Conservation (phyloP, 495 filamentous ascomycete species). For the Cercophora scortea region DNA sequence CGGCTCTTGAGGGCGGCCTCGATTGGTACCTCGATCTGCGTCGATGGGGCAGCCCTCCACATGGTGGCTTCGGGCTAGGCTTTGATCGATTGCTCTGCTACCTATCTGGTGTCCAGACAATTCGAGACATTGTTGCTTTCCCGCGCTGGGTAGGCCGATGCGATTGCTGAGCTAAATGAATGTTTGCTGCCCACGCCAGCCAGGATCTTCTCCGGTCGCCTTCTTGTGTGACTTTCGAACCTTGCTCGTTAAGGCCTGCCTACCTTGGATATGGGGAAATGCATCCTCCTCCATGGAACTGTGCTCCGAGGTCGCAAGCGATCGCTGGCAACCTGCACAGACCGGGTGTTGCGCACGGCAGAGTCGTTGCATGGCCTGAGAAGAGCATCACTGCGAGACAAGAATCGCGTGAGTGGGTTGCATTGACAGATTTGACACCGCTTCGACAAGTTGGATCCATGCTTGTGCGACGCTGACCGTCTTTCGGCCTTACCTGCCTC, state of each 20-base stretch:
- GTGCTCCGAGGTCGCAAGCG: too few relatives aligned
- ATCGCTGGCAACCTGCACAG: too few relatives aligned
- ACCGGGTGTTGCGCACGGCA: not conserved
- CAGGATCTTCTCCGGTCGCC: conserved; percentile 5
- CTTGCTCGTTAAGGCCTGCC: conserved; percentile 33
- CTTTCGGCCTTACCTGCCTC: conserved; percentile 18
- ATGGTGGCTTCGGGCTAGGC: conserved; percentile 91
- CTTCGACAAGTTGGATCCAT: conserved; percentile 1
- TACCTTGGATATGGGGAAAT: conserved; percentile 20
- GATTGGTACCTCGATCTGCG: conserved; percentile 95
- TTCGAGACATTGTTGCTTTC: conserved; percentile 83
- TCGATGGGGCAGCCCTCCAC: conserved; percentile 88
- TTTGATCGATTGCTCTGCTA: conserved; percentile 88
- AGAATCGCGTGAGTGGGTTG: not conserved
- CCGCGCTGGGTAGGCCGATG: conserved; percentile 87
- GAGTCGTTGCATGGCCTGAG: too few relatives aligned
- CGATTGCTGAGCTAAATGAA: conserved; percentile 57
- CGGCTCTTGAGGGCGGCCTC: conserved; percentile 31
- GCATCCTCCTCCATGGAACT: not conserved
- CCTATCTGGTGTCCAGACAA: conserved; percentile 72
- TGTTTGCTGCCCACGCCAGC: not conserved
- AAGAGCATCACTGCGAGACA: conserved; percentile 1
- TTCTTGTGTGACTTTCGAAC: conserved; percentile 13
- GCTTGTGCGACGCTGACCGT: conserved; percentile 8
- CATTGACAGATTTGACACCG: conserved; percentile 7